phyloP scores from a whole-genome alignment of 108 stramenopile genomes.

The Nannochloropsis oceanica region DNA sequence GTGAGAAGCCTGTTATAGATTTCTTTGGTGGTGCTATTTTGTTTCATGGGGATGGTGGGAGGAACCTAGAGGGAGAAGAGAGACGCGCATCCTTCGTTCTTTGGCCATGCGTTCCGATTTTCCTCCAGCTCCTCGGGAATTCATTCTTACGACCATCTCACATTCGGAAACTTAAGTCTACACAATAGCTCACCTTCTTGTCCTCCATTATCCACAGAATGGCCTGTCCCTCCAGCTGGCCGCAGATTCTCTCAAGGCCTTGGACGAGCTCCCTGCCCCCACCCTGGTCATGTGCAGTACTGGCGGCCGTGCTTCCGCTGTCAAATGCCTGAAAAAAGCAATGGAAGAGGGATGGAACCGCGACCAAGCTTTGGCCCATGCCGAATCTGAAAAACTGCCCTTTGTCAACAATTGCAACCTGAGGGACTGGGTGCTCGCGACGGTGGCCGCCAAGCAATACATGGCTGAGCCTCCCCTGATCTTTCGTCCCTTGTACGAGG shows the following conservation, averaged over 20 bases:
- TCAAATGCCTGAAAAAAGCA: not conserved
- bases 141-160: no score
- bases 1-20: no score
- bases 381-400: not conserved
- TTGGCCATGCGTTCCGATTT: no score
- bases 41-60: no score
- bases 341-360: not conserved
- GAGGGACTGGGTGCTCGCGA: not conserved
- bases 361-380: not conserved
- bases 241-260: not conserved
- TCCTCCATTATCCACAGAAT: not conserved
- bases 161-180: no score
- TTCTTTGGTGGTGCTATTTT: no score
- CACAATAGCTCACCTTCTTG: not conserved
- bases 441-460: not conserved
- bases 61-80: no score
- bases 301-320: not conserved
- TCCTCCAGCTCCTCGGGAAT: no score
- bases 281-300: not conserved
- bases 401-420: not conserved
- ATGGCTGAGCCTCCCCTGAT: not conserved
- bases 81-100: no score
- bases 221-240: not conserved
- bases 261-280: not conserved
- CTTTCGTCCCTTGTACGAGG: conserved; percentile 65